Conservation (phyloP, 805 yeast species). For the Scheffersomyces lignosus region DNA sequence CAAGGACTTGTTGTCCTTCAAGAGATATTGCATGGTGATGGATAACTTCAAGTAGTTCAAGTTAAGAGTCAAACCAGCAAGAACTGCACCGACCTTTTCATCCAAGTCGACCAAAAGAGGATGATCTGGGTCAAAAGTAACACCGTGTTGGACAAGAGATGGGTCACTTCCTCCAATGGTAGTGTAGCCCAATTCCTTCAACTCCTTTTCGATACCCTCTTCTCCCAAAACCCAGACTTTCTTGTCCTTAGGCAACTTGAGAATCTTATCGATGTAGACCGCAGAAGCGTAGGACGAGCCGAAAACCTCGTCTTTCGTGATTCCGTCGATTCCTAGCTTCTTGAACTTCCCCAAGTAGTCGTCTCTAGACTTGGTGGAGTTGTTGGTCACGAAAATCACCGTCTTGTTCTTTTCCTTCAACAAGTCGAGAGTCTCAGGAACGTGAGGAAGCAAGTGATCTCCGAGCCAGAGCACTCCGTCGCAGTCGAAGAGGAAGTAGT, state of each 20-base stretch:
- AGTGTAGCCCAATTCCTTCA: conserved; percentile 68
- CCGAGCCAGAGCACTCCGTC: conserved; percentile 98
- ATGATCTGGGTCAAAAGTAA: conserved; percentile 55
- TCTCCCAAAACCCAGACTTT: conserved; percentile 93
- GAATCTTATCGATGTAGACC: conserved; percentile 73
- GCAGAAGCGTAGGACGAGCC: conserved; percentile 94
- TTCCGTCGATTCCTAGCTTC: conserved; percentile 51
- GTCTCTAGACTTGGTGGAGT: conserved; percentile 85
- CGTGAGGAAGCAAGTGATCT: conserved; percentile 71
- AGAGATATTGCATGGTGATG: conserved; percentile 76
- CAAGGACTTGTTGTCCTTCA: conserved; percentile 53
- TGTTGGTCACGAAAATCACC: conserved; percentile 89
- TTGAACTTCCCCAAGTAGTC: conserved; percentile 76
- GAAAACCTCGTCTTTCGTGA: conserved; percentile 68
- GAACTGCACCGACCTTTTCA: conserved; percentile 78
- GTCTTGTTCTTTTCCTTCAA: conserved; percentile 59
- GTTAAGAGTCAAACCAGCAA: conserved; percentile 79
- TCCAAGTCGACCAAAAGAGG: conserved; percentile 61
- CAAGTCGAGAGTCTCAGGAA: conserved; percentile 69
- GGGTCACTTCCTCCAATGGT: conserved; percentile 86
- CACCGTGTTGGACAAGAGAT: conserved; percentile 42
- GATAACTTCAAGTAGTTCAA: conserved; percentile 83
- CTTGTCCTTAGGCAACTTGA: conserved; percentile 67
- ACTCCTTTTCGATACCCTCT: conserved; percentile 78
- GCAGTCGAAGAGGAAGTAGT: conserved; percentile 91